A percentile compares a stretch with the other conserved stretches of the same genome.
These are phyloP conservation scores for Suzukiozyma palmioleophila DNA, from an alignment of 1,139 yeast genomes.

Conservation along the genomic window DNA sequence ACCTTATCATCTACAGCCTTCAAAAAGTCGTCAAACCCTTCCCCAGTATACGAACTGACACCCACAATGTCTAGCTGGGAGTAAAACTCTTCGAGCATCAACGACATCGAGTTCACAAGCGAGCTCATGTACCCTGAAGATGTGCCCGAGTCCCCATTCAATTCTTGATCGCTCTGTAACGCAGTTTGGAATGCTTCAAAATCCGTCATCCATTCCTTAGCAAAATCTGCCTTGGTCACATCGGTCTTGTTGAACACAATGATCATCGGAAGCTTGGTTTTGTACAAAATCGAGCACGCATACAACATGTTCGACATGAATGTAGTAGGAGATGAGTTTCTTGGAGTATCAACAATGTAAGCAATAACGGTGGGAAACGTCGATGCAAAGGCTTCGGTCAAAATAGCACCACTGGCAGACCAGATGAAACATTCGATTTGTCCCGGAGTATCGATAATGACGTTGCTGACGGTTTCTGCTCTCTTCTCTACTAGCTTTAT, in stretches of 20 bases:
- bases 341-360: constrained; percentile 93
- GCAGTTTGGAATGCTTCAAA: constrained; percentile 89
- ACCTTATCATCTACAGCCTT: constrained; percentile 80
- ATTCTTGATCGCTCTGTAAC: constrained; percentile 54
- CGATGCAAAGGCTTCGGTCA: constrained; percentile 95
- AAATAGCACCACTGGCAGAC: constrained; percentile 96
- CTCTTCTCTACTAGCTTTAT: constrained; percentile 80
- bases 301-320: constrained; percentile 98
- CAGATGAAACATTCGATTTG: constrained; percentile 96
- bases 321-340: constrained; percentile 91
- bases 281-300: constrained; percentile 94
- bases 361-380: constrained; percentile 95
- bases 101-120: constrained; percentile 87
- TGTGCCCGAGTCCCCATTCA: constrained; percentile 63
- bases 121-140: constrained; percentile 95
- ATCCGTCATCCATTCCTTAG: constrained; percentile 96
- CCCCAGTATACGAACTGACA: constrained; percentile 89
- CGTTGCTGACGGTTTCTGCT: constrained; percentile 58
- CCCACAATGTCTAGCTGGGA: constrained; percentile 89
- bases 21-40: constrained; percentile 88
- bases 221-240: constrained; percentile 77
- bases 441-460: constrained; percentile 96
- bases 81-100: constrained; percentile 95
- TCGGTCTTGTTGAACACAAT: constrained; percentile 95
- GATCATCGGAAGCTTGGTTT: constrained; percentile 95